Percentiles rank a stretch among this genome's conserved stretches.
phyloP scores from a whole-genome alignment of 2,329 filamentous ascomycete species.

The Ophiostoma sp. region DNA sequence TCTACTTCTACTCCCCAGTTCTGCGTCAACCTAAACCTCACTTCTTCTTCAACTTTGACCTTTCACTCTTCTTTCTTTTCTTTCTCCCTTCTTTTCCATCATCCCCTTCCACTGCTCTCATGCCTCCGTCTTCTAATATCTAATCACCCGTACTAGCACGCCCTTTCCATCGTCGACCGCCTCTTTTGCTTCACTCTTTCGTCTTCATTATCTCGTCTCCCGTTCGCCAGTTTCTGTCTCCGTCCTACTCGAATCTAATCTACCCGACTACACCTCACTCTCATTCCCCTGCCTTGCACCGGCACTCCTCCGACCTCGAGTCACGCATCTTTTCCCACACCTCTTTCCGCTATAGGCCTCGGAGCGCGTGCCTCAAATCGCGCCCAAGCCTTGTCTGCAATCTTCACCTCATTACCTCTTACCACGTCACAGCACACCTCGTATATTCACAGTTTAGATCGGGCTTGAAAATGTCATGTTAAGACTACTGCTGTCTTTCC shows the following conservation, averaged over 20 bases:
- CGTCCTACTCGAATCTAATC: background rate
- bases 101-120: background rate
- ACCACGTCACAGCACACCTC: background rate
- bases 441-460: background rate
- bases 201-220: background rate
- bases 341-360: background rate
- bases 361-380: background rate
- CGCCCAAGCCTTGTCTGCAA: background rate
- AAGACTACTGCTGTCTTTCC: background rate
- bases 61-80: conserved; percentile 1
- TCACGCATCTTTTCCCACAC: background rate
- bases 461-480: conserved; percentile 12
- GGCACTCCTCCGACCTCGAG: background rate
- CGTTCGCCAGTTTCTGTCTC: background rate
- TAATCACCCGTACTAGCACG: background rate
- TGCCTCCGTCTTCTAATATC: background rate
- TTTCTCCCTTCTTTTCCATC: background rate
- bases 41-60: background rate
- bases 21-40: background rate
- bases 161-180: background rate
- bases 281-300: background rate
- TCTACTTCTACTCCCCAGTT: background rate
- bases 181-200: background rate
- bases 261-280: background rate
- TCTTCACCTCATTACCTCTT: background rate